Evolutionary conservation across 139 green algal species (phyloP), one percentile per base, ranked within the genome.

Genomic region (Chlamydomonas sp.): DNA sequence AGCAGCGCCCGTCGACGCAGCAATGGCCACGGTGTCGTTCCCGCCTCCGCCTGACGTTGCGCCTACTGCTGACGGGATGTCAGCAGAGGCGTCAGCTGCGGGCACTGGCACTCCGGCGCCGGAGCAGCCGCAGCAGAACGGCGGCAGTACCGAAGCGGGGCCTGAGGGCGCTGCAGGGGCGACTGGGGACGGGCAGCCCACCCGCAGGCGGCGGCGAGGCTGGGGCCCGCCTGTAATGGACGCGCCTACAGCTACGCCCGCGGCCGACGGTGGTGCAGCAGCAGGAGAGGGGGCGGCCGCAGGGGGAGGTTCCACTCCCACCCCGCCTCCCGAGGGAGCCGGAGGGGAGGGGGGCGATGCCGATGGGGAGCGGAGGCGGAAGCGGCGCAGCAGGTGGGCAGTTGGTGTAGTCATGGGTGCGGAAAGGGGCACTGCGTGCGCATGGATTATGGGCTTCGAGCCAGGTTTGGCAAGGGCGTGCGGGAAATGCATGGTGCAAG

Each of bases 361-460:
- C 14, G 73, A 63, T 10, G 79, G n/a, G 6, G 67, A 79, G 16
- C 63, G 66, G 0, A 94, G 92, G 87, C 92, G 91, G 60, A 92
- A 91, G 77, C 90, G 90, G 60, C 80, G 87, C 10, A 92, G 79
- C 74, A 89, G 93, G n/a, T 96, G 88, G 90, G 93, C 93, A 81
- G 78, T 20, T 76, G 72, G 60, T 4, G 18, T 12, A 49, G 68
- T 74, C 14, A 7, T 49, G 8, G 31, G 31, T 63, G 59, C 73
- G 60, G 20, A 49, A 74, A 18, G 14, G 14, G 68, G 68, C 68
- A 31, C 14, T 15, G 14, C 14, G 68, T n/a, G n/a, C 68, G 14
- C 14, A 12, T 31, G 4, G 4, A n/a, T n/a, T 31, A 49, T 4
- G 10, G 18, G 14, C 14, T 74, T 12, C 6, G 14, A 74, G 4